phyloP scores from a whole-genome alignment of 1,284 basidiomycete genomes.

The Pterula multifida region DNA sequence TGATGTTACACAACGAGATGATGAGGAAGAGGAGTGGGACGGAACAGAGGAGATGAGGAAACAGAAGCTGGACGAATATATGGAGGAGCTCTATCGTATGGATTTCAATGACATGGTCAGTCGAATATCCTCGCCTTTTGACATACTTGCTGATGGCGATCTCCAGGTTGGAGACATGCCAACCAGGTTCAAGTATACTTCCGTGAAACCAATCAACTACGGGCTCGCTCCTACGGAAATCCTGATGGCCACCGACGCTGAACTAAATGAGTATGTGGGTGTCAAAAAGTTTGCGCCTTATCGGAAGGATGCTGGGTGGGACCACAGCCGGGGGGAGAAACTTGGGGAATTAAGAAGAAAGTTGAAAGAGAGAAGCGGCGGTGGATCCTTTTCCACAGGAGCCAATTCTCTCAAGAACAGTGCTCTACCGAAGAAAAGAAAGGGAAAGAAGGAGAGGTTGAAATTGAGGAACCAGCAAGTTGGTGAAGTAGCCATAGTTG shows the following conservation, averaged over 20 bases:
- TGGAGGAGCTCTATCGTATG: constrained; percentile 83
- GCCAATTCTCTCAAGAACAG: no score
- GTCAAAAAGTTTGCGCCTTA: constrained; percentile 91
- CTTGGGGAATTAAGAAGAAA: constrained; percentile 65
- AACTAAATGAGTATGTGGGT: constrained; percentile 85
- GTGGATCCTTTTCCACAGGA: no score
- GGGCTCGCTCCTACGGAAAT: constrained; percentile 82
- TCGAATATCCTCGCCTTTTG: constrained; percentile 8
- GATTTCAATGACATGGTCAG: constrained; percentile 94
- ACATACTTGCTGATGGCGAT: constrained; percentile 5
- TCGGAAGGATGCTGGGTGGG: constrained; percentile 53
- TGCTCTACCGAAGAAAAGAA: constrained; percentile 31
- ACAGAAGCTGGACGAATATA: constrained; percentile 69
- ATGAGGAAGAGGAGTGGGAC: constrained; percentile 58
- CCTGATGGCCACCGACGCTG: constrained; percentile 83
- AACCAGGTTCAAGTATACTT: constrained; percentile 89
- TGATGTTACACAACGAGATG: constrained; percentile 28
- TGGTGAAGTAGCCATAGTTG: constrained; percentile 12
- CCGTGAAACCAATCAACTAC: constrained; percentile 57
- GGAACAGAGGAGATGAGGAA: constrained; percentile 83
- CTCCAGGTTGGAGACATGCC: constrained; percentile 78
- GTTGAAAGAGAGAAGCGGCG: constrained; percentile 27
- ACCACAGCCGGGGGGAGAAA: constrained; percentile 48
- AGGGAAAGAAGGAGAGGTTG: constrained; percentile 67
- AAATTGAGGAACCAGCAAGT: constrained; percentile 25